phyloP scores from a whole-genome alignment of 805 yeast genomes.

The Vanderwaltozyma yarrowii region DNA sequence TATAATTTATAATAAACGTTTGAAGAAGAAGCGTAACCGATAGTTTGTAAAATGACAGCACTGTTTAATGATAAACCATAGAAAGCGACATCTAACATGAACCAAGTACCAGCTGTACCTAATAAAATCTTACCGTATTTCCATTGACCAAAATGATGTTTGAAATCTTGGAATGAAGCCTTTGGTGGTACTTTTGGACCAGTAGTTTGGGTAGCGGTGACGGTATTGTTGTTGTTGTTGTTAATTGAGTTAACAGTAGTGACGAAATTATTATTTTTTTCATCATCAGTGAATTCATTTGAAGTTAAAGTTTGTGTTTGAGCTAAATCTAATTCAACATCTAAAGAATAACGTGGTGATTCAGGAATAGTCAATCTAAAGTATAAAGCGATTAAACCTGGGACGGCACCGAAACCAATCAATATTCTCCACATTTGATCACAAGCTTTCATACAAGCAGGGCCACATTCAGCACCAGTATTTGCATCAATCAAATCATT shows the following conservation, averaged over 20 bases:
- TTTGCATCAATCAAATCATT: conserved; percentile 44
- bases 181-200: conserved; percentile 44
- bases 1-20: conserved; percentile 64
- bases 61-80: conserved; percentile 83
- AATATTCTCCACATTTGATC: conserved; percentile 94
- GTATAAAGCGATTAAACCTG: conserved; percentile 76
- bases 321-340: conserved; percentile 49
- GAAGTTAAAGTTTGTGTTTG: not conserved
- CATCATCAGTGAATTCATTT: not conserved
- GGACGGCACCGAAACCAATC: conserved; percentile 83
- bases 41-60: conserved; percentile 66
- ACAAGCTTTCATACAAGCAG: conserved; percentile 61
- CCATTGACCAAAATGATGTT: conserved; percentile 72
- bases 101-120: conserved; percentile 92
- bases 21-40: conserved; percentile 67
- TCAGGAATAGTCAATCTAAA: conserved; percentile 91
- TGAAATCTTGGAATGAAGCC: conserved; percentile 71
- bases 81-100: conserved; percentile 79
- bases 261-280: conserved; percentile 1
- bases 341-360: conserved; percentile 85
- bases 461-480: conserved; percentile 50
- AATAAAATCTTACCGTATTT: conserved; percentile 70
- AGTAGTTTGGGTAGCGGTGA: not conserved
- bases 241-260: conserved; percentile 1
- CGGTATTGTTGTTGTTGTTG: not conserved